Base-by-base conservation (phyloP, 208 protist genomes). In the Angomonas desouzai region DNA sequence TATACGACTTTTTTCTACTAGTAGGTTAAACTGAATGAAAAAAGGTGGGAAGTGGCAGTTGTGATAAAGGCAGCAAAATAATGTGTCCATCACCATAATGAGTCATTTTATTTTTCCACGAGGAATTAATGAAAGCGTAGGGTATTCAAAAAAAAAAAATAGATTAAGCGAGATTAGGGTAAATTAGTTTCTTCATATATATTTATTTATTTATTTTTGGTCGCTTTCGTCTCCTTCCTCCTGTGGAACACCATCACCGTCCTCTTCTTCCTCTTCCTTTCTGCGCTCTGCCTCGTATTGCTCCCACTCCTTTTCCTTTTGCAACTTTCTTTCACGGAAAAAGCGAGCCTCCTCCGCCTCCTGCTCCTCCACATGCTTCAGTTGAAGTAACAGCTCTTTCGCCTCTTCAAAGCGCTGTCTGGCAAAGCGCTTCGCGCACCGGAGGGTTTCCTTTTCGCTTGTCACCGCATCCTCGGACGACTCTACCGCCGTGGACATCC, bases 271-370 rank as follows among this genome's bases (percentile, higher is more conserved):
- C 11, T 63, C 66, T 1, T 66, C 40, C 10, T 57, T 62, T 22
- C 77, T 55, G 56, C 82, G 77, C 51, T 82, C 68, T 28, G 36
- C 70, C 28, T 82, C 76, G 65, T 81, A 80, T 61, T 72, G 77
- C 57, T 91, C 78, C 84, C 89, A 92, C 62, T 91, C 83, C 62
- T 76, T 79, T 62, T 92, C 85, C 55, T 89, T 87, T 60, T 88
- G 80, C 20, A 74, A 70, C 0, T 79, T 76, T 0, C 74, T 78
- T 72, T 95, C 83, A 0, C 69, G 70, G 48, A 95, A 89, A 51
- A 91, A 92, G 13, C 81, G 73, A 33, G 74, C 78, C 53, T 95
- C 85, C 60, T 87, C 85, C 36, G 58, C 58, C 61, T 95, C 85
- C 7, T 74, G 85, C 57, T 95, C 83, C 70, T 95, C 85, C 20